These are phyloP conservation scores for Phytophthora pini DNA, from an alignment of 352 stramenopile species.

Conservation along the genomic window DNA sequence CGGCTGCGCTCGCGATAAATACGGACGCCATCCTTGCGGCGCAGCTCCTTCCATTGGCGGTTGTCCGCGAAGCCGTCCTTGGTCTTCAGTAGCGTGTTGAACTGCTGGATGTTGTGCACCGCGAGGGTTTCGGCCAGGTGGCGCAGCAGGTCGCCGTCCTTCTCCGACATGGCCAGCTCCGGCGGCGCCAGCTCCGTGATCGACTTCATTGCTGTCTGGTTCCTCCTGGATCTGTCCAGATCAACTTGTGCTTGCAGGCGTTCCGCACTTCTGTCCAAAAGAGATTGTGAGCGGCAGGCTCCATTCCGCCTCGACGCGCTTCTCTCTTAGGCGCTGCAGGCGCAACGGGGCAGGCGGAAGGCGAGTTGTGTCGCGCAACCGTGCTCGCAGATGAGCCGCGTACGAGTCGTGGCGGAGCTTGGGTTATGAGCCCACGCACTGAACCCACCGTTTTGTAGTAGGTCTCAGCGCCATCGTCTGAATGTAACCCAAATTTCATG, in stretches of 20 bases:
- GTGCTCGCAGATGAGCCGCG: slow-evolving; percentile 18
- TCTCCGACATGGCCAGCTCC: slow-evolving; percentile 36
- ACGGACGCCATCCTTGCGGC: slow-evolving; percentile 39
- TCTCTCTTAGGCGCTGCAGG: slow-evolving; percentile 4
- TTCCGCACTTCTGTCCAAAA: slow-evolving; percentile 28
- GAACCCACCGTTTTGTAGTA: slow-evolving; percentile 2
- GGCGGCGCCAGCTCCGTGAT: slow-evolving; percentile 23
- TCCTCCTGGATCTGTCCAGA: slow-evolving; percentile 5
- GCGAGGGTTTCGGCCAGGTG: slow-evolving; percentile 48
- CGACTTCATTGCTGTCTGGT: slow-evolving; percentile 34
- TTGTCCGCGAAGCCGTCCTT: slow-evolving; percentile 46
- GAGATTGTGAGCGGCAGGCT: slow-evolving; percentile 20
- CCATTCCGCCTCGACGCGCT: slow-evolving; percentile 6
- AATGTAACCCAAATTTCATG: no score
- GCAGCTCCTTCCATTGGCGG: slow-evolving; percentile 48
- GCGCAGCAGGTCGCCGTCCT: slow-evolving; percentile 39
- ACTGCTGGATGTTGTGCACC: slow-evolving; percentile 54
- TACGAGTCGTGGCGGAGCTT: slow-evolving; percentile 8
- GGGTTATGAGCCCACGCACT: slow-evolving; percentile 4
- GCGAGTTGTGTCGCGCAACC: slow-evolving; percentile 2
- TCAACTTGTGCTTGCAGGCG: not conserved
- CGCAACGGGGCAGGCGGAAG: slow-evolving; percentile 19
- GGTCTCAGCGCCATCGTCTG: no score
- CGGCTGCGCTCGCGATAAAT: slow-evolving; percentile 47
- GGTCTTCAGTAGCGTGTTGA: slow-evolving; percentile 51